These are phyloP conservation scores for Phlyctochytrium planicorne DNA, from an alignment of 192 early-diverging fungal species.

Conservation along the genomic window DNA sequence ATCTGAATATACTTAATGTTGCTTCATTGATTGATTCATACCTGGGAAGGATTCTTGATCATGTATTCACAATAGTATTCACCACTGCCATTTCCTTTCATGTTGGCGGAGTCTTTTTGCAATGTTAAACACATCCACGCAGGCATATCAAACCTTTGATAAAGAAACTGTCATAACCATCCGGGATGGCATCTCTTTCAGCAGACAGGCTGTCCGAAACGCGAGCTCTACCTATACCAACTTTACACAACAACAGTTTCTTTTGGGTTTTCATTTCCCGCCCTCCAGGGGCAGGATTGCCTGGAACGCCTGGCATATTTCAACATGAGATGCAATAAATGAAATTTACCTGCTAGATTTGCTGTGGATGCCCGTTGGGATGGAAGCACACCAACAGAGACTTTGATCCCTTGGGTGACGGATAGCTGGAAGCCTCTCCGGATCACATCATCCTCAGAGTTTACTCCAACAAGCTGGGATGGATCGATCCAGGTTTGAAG, in stretches of 20 bases:
- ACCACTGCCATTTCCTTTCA: conserved; percentile 5
- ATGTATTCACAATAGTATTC: conserved; percentile 53
- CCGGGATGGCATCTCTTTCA: conserved; percentile 38
- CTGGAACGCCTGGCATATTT: conserved; percentile 12
- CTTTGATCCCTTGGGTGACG: conserved; percentile 36
- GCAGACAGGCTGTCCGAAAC: conserved; percentile 35
- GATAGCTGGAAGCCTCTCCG: conserved; percentile 54
- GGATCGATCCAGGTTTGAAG: conserved; percentile 49
- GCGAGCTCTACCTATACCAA: conserved; percentile 49
- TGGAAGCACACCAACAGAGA: conserved; percentile 38
- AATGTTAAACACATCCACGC: conserved; percentile 5
- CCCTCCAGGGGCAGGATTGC: not conserved
- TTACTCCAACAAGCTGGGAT: conserved; percentile 40
- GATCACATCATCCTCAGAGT: conserved; percentile 63
- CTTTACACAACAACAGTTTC: conserved; percentile 42
- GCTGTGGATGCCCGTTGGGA: too few relatives aligned
- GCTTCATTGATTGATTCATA: not conserved
- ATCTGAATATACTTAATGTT: conserved; percentile 26
- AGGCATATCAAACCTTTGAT: conserved; percentile 33
- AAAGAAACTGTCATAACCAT: conserved; percentile 61
- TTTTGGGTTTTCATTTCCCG: not conserved
- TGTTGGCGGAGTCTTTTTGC: conserved; percentile 11
- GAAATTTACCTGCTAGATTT: too few relatives aligned
- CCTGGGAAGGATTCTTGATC: conserved; percentile 48
- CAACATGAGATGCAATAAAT: conserved; percentile 3